Evolutionary conservation across 2,329 filamentous ascomycete genomes (phyloP), one percentile per base, ranked within the genome.

Genomic region (Colletotrichum acutatum): DNA sequence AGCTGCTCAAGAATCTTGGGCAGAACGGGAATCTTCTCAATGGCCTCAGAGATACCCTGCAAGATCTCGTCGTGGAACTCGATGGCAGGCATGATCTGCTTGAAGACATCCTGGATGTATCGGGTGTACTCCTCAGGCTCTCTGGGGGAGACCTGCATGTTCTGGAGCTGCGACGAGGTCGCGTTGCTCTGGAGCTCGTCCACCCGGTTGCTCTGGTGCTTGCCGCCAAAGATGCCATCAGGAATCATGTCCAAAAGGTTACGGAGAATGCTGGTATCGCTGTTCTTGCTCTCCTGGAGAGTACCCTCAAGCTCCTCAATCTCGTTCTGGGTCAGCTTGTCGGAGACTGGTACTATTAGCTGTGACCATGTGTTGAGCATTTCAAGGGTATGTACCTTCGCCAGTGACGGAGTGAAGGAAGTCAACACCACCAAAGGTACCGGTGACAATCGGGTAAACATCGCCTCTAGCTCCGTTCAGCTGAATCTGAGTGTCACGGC

Each of bases 391-490:
- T 82, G n/a, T 75, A 89, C 88, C 85, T 84, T 92, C 90, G 71
- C 90, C 90, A 58, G 90, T 94, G 34, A 97, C 95, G 1, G 94
- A 97, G 84, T 97, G 95, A 74, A 98, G 86, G 84, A 98, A 98
- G 79, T 98, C 96, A 16, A 98, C 95, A 75, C 95, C 95, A 74
- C 95, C 95, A 82, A 98, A 98, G 7, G 95, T 98, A 72, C 96
- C 95, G 1, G 95, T 98, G 57, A 97, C 89, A 74, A 96, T 85
- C 7, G 95, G 95, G 78, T 93, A 98, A 74, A 98, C 94, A 5
- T 87, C 79, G 42, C 86, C 80, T 26, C 87, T 87, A 70, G 90
- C 92, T 57, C 93, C 95, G 42, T 88, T 86, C 32, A 98, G 87
- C 58, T 90, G 86, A 32, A 98, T 85, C 78, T 86, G 85, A n/a